Evolutionary conservation across 306 rosid species (phyloP).

Genomic region (Cucurbita ficifolia): DNA sequence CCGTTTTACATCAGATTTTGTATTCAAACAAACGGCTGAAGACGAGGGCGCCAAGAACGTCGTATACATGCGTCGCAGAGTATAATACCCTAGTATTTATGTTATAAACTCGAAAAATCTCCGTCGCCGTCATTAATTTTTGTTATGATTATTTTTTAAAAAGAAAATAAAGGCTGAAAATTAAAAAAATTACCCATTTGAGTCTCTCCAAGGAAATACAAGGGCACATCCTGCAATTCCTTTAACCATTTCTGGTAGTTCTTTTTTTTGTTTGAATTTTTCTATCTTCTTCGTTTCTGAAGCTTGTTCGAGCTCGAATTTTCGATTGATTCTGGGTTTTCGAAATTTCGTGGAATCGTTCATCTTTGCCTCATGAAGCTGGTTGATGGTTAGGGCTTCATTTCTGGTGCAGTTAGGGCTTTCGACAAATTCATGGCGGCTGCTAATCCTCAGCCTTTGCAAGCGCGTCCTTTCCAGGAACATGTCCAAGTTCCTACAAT

Average conservation of each 20-base stretch:
- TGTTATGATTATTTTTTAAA: not conserved
- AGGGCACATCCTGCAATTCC: slow-evolving; percentile 16
- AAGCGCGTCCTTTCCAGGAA: slow-evolving; percentile 42
- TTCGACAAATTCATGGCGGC: slow-evolving; percentile 37
- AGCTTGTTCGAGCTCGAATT: slow-evolving; percentile 15
- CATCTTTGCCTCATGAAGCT: slow-evolving; percentile 19
- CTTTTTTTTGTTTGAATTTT: not conserved
- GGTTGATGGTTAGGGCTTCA: slow-evolving; percentile 38
- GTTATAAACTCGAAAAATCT: not conserved
- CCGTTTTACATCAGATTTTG: not conserved
- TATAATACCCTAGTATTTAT: not conserved
- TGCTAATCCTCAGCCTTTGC: slow-evolving; percentile 57
- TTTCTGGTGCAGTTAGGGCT: slow-evolving; percentile 9
- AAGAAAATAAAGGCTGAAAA: not conserved
- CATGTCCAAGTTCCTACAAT: slow-evolving; percentile 17
- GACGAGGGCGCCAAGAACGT: not conserved
- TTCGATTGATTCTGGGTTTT: slow-evolving; percentile 4
- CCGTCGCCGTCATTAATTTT: slow-evolving; percentile 3
- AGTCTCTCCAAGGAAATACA: slow-evolving; percentile 29
- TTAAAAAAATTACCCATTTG: slow-evolving; percentile 17
- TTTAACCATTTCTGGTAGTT: slow-evolving; percentile 15
- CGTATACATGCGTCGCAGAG: not conserved
- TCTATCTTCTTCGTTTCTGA: slow-evolving; percentile 14
- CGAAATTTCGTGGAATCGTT: not conserved
- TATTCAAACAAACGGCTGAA: not conserved